Base-by-base conservation (phyloP, 495 filamentous ascomycete species). In the Aspergillus sclerotioniger region DNA sequence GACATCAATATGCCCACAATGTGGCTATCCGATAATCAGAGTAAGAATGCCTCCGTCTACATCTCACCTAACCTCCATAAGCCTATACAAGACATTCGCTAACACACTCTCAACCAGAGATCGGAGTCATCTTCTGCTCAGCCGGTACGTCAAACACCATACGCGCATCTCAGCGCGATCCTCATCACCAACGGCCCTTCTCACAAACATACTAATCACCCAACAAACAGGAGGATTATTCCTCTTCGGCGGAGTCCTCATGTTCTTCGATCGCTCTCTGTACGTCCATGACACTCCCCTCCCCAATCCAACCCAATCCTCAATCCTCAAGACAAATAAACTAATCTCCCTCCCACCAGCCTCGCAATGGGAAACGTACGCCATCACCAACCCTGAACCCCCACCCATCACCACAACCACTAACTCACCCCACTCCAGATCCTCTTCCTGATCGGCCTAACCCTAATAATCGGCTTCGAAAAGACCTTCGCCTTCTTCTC, bases 191-290 rank as follows among this genome's bases (percentile, higher is more conserved):
- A 41, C 37, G 1, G n/a, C 1, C 13, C 8, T 7, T 49, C 15
- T 29, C 17, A 31, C 16, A 57, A 56, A 56, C 25, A 6, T 31
- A 32, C 31, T 48, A 49, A 58, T 20, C 33, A 29, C 48, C 28
- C n/a, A 45, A 57, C 25, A 46, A 35, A 41, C 59, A 92, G 93
- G 93, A 62, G 90, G 87, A 53, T 85, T 96, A 78, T 98, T 98
- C 82, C 83, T 98, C 47, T 78, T 96, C 67, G 90, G 91, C 58
- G 94, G 94, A 51, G 89, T 98, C 5, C 72, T 98, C 61, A 84
- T 98, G 76, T 97, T 98, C 78, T 98, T 98, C 72, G 94, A 98
- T 74, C 86, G 95, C 57, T 90, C 94, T 62, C 89, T 98, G 91
- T 89, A 80, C 39, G 82, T 70, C 46, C 46, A 8, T 19, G 1